These are phyloP conservation scores for Biscogniauxia mediterranea DNA, from an alignment of 2,329 filamentous ascomycete genomes.

Conservation along the genomic window DNA sequence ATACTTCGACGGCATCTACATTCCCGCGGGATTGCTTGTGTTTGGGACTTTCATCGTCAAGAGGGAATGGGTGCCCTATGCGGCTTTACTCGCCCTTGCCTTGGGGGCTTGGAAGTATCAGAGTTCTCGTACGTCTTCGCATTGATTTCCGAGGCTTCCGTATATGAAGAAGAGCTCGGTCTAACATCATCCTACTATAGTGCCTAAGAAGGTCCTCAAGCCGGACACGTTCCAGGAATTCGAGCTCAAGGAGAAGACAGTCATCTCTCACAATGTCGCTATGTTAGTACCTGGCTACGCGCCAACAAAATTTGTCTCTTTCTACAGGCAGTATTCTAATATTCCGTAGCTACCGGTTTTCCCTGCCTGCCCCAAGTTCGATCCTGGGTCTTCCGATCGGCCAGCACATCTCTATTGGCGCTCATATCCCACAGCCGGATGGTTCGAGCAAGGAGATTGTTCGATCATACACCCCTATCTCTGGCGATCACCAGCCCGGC, in stretches of 20 bases:
- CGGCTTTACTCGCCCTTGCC: slow-evolving; percentile 62
- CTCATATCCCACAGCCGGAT: slow-evolving; percentile 64
- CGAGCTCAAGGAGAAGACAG: slow-evolving; percentile 88
- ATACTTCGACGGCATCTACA: slow-evolving; percentile 77
- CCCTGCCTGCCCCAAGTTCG: slow-evolving; percentile 70
- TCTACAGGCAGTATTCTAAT: slow-evolving; percentile 1
- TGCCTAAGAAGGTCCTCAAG: slow-evolving; percentile 79
- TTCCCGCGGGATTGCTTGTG: slow-evolving; percentile 77
- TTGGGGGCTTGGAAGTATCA: slow-evolving; percentile 72
- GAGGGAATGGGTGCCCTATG: slow-evolving; percentile 72
- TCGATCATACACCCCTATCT: slow-evolving; percentile 89
- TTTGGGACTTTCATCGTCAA: slow-evolving; percentile 76
- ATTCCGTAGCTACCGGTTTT: slow-evolving; percentile 79
- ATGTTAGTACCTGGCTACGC: slow-evolving; percentile 58
- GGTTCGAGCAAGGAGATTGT: slow-evolving; percentile 80
- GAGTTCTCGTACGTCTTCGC: slow-evolving; percentile 60
- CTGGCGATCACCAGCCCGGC: slow-evolving; percentile 82
- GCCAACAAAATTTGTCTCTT: neutral
- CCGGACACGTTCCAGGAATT: slow-evolving; percentile 88
- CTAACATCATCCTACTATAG: slow-evolving; percentile 44
- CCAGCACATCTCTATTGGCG: slow-evolving; percentile 96
- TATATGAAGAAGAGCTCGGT: slow-evolving; percentile 1
- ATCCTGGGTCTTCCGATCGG: slow-evolving; percentile 96
- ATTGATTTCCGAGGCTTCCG: slow-evolving; percentile 1
- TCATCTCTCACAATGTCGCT: slow-evolving; percentile 96